A percentile compares a stretch with the other conserved stretches of the same genome.
These are phyloP conservation scores for Claviceps spartinae DNA, from an alignment of 2,329 filamentous ascomycete species.

Conservation along the genomic window DNA sequence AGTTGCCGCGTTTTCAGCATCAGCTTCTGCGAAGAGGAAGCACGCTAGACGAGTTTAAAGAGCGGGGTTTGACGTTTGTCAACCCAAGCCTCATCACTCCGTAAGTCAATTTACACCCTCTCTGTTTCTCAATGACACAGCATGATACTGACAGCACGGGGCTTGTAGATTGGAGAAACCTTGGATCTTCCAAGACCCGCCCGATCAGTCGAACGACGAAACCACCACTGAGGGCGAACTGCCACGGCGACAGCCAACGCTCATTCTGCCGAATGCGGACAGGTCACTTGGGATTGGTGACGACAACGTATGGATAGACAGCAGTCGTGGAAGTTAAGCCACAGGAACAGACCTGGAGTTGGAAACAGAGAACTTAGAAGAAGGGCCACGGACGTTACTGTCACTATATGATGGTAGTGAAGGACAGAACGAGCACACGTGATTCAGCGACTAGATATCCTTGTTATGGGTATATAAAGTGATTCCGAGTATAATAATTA, in stretches of 20 bases:
- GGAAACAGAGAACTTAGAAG: too few species aligned
- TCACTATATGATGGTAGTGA: not conserved
- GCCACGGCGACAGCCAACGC: constrained; percentile 8
- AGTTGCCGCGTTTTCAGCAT: constrained; percentile 28
- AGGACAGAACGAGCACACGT: not conserved
- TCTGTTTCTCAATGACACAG: not conserved
- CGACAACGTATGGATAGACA: constrained; percentile 24
- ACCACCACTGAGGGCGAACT: constrained; percentile 15
- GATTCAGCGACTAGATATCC: not conserved
- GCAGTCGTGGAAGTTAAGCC: constrained; percentile 3
- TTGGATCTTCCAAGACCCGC: constrained; percentile 52
- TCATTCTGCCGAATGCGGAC: constrained; percentile 22
- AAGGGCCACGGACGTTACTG: not conserved
- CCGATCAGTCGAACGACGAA: constrained; percentile 22
- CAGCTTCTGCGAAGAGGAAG: constrained; percentile 38
- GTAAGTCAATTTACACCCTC: constrained; percentile 31
- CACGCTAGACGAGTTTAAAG: constrained; percentile 59
- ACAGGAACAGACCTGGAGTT: too few species aligned
- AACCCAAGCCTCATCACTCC: constrained; percentile 62
- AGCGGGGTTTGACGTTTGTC: constrained; percentile 56
- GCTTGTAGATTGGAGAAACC: constrained; percentile 46
- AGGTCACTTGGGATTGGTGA: constrained; percentile 26
- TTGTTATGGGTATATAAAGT: not conserved
- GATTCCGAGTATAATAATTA: not conserved
- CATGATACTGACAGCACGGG: not conserved